Conservation (phyloP, 2,329 filamentous ascomycete genomes). For the Hypocreales sp. region DNA sequence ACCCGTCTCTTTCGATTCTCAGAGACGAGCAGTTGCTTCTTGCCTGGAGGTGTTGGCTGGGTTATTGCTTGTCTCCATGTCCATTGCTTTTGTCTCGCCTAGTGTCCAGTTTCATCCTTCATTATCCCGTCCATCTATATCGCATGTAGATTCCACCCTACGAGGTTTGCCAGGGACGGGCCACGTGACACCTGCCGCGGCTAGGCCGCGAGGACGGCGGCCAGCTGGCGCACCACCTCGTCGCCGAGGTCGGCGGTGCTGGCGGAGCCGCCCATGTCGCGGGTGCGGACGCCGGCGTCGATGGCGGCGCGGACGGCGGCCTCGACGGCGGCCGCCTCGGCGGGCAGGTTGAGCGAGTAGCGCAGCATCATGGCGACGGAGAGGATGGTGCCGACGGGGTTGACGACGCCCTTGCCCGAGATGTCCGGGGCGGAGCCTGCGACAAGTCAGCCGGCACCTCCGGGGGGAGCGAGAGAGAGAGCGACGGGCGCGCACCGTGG, state of each 20-base stretch:
- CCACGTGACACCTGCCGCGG: neutral
- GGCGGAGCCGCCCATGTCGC: constrained; percentile 67
- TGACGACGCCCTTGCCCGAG: constrained; percentile 73
- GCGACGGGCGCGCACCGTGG: constrained; percentile 46
- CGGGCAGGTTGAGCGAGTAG: constrained; percentile 71
- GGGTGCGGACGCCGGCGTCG: constrained; percentile 63
- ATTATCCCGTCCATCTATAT: too few species aligned
- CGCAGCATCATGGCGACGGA: constrained; percentile 92
- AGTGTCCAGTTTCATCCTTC: too few species aligned
- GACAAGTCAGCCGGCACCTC: neutral
- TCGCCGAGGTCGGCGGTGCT: constrained; percentile 63
- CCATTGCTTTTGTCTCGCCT: too few species aligned
- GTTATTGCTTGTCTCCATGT: too few species aligned
- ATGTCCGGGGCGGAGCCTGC: constrained; percentile 83
- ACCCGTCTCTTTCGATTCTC: too few species aligned
- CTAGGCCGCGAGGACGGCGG: constrained; percentile 43
- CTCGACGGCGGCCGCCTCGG: constrained; percentile 67
- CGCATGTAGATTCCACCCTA: too few species aligned
- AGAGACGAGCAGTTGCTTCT: too few species aligned
- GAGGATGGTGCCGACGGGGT: constrained; percentile 76
- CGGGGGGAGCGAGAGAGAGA: neutral
- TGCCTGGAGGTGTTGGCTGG: too few species aligned
- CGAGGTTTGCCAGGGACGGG: too few species aligned
- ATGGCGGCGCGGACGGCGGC: constrained; percentile 66
- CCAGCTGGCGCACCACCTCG: constrained; percentile 57